Conservation (phyloP, 75 land plant species). For the Isoetes taiwanensis region DNA sequence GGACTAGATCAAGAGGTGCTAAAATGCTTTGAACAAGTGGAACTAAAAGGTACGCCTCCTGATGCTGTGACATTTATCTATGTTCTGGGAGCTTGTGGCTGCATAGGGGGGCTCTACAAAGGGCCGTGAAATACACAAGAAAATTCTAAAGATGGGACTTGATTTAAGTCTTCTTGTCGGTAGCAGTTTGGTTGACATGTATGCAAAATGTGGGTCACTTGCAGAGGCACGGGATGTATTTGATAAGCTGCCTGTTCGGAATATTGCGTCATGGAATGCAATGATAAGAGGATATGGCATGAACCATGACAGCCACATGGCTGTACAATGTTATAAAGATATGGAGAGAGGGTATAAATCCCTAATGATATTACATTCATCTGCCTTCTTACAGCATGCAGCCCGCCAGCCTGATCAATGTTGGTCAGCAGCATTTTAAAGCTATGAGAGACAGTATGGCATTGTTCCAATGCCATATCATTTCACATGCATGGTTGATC, state of each 20-base stretch:
- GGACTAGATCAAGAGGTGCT: background rate
- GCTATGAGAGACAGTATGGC: background rate
- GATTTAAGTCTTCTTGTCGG: too few species aligned
- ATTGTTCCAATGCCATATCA: background rate
- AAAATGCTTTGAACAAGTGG: background rate
- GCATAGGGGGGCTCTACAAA: background rate
- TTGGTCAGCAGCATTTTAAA: background rate
- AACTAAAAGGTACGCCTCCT: background rate
- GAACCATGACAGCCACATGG: background rate
- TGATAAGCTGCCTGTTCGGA: too few species aligned
- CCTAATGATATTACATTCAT: background rate
- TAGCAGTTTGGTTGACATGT: too few species aligned
- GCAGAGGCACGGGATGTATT: too few species aligned
- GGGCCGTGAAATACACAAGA: background rate
- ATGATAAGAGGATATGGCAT: background rate
- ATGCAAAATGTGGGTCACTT: too few species aligned
- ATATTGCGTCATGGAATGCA: constrained; percentile 4
- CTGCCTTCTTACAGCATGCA: background rate
- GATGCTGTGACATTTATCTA: background rate
- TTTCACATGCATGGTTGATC: background rate
- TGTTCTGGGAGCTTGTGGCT: background rate
- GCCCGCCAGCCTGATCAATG: background rate
- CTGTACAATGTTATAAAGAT: background rate
- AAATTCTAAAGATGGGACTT: too few species aligned
- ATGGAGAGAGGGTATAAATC: background rate